Base-by-base conservation (phyloP, 768 basidiomycete genomes). In the Roridomyces roridus region DNA sequence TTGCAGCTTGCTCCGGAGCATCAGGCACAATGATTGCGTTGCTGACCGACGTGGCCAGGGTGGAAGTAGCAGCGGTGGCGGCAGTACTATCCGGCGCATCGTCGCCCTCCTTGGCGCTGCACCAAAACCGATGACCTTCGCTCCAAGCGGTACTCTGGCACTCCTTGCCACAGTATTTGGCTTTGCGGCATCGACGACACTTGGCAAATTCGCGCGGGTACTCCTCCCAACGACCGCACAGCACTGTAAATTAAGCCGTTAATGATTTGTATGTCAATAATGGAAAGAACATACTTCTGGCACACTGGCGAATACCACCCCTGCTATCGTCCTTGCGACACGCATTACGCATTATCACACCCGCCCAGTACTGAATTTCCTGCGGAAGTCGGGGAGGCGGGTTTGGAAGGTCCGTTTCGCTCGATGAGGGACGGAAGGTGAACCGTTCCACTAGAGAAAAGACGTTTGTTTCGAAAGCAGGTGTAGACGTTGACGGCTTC, bases 271-370 rank as follows among this genome's bases (percentile, higher is more conserved):
- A 46, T 20, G n/a, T 12, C 24, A 46, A 24, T 31, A 31, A 28
- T 48, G 39, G 41, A 21, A 10, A 55, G 29, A 5, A 82, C 88
- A 71, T 62, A 92, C 90, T 98, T 69, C 97, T 97, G 0, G 97
- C 97, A 78, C 97, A 99, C 72, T 98, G 97, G 52, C 97, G 75
- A 59, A 98, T 95, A 11, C 97, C 97, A 48, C 95, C 95, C 31
- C 88, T 77, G 45, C 81, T 86, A 60, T 98, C 96, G 65, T 98
- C 97, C 77, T 99, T 98, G 69, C 96, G 80, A 74, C 97, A 99
- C 12, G 97, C 97, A 71, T 99, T 99, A 48, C 97, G 84, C 97
- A 98, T 99, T 67, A 98, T 97, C n/a, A 98, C 96, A 3, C 95
- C 94, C 0, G 96, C 97, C 97, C 97, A 98, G 66, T 98, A 97